Evolutionary conservation across 768 basidiomycete species (phyloP), one percentile per base, ranked within the genome.

Genomic region (Leccinum variicolor): DNA sequence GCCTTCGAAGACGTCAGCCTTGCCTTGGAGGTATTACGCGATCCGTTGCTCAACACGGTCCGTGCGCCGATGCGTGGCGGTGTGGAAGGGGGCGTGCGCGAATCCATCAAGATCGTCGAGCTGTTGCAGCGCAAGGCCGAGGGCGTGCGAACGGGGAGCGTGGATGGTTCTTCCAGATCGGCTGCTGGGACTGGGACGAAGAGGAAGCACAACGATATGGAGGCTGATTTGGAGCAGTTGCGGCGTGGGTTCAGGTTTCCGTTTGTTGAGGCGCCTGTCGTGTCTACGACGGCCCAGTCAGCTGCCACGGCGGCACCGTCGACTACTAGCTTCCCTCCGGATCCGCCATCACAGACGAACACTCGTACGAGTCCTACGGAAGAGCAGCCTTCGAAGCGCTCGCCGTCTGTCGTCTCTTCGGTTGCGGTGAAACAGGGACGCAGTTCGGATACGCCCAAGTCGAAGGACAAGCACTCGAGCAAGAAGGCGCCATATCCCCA

Each of bases 1-100:
- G 84, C 83, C 48, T 65, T 79, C 54, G 78, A 80, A 53, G 79
- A 79, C 58, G 67, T 82, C 25, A 63, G 64, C n/a, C 66, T 69
- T 28, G 81, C 79, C 6, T 67, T 84, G 51, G 76, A 77, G 6
- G 68, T 84, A 5, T 62, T 83, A 60, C 71, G 69, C 21, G 75
- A 76, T 43, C 70, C 71, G 0, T 58, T 71, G 46, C 51, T 74
- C 11, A 68, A 71, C 43, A 72, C 71, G 1, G 69, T 71, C 13
- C 65, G 66, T 21, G 68, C 71, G 31, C 61, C 72, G n/a, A 64
- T 72, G 58, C 68, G 67, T 8, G 71, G 71, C 0, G 73, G 73
- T 19, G 66, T 66, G 6, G 76, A 73, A 50, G 70, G 73, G 3
- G 64, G 64, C 11, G 67, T 71, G 14, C 69, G 63, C 26, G 79